These are phyloP conservation scores for Keithomyces neogunnii DNA, from an alignment of 2,329 filamentous ascomycete species.

Conservation along the genomic window DNA sequence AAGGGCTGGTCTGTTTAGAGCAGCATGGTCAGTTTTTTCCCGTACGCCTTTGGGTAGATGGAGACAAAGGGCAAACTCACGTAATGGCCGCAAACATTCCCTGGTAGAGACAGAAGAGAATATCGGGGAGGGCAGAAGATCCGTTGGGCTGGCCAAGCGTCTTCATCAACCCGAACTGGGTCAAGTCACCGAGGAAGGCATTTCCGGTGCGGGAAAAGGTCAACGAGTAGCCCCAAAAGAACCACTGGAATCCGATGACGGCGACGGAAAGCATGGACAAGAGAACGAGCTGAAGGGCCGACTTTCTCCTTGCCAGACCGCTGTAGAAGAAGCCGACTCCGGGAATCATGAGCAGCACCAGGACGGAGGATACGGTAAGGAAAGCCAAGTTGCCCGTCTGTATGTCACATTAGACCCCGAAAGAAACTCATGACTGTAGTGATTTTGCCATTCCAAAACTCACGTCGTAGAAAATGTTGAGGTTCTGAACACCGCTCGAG, in stretches of 20 bases:
- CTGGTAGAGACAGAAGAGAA: slow-evolving; percentile 79
- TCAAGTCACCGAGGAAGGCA: slow-evolving; percentile 68
- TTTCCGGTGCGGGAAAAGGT: slow-evolving; percentile 75
- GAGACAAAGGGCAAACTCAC: slow-evolving; percentile 38
- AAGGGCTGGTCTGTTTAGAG: slow-evolving; percentile 38
- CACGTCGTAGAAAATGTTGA: slow-evolving; percentile 82
- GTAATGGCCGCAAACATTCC: slow-evolving; percentile 88
- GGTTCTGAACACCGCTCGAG: slow-evolving; percentile 48
- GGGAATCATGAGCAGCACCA: slow-evolving; percentile 88
- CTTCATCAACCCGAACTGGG: slow-evolving; percentile 73
- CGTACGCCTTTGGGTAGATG: no score
- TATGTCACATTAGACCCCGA: not conserved
- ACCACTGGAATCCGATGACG: slow-evolving; percentile 84
- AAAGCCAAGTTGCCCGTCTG: slow-evolving; percentile 77
- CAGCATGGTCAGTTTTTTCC: no score
- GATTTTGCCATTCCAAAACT: slow-evolving; percentile 15
- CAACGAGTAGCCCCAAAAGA: slow-evolving; percentile 89
- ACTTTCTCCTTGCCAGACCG: slow-evolving; percentile 81
- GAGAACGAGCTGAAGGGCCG: slow-evolving; percentile 78
- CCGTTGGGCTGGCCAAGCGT: slow-evolving; percentile 71
- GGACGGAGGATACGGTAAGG: slow-evolving; percentile 66
- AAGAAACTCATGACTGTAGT: not conserved
- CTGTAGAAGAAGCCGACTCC: slow-evolving; percentile 95
- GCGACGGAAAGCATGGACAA: slow-evolving; percentile 74
- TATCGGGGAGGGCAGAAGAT: slow-evolving; percentile 63